Conservation (phyloP, 805 yeast genomes). For the Ogataea dorogensis region DNA sequence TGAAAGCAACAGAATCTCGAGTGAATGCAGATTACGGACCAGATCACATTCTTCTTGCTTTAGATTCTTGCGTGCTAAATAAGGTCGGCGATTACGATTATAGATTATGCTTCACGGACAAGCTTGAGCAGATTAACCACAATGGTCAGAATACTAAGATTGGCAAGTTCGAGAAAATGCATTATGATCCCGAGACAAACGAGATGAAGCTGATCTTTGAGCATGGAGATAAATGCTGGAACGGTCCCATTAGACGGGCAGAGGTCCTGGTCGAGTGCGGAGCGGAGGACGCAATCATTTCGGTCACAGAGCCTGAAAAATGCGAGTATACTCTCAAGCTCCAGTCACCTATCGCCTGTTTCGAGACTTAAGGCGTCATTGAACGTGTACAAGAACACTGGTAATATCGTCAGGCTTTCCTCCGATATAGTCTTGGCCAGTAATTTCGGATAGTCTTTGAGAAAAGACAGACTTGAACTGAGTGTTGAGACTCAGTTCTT, state of each 20-base stretch:
- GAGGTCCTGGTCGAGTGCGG: constrained; percentile 69
- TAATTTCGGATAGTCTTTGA: constrained; percentile 63
- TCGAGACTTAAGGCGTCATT: constrained; percentile 14
- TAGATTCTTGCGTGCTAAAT: constrained; percentile 42
- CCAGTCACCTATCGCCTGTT: constrained; percentile 48
- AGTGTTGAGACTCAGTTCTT: constrained; percentile 66
- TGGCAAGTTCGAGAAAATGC: constrained; percentile 40
- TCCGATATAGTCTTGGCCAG: constrained; percentile 73
- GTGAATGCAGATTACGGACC: constrained; percentile 49
- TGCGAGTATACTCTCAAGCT: constrained; percentile 68
- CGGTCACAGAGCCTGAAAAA: constrained; percentile 84
- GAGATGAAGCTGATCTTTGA: constrained; percentile 37
- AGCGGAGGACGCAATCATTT: constrained; percentile 46
- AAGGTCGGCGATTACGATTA: constrained; percentile 72
- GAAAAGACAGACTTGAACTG: constrained; percentile 83
- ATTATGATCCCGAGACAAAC: constrained; percentile 13
- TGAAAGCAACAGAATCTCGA: constrained; percentile 11
- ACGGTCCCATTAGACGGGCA: constrained; percentile 83
- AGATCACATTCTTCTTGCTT: constrained; percentile 60
- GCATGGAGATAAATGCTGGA: constrained; percentile 86
- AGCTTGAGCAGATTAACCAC: constrained; percentile 53
- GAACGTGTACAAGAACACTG: constrained; percentile 68
- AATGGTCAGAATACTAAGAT: constrained; percentile 47
- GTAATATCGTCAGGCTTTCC: constrained; percentile 97
- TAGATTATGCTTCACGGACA: constrained; percentile 55